phyloP scores from a whole-genome alignment of 2,329 filamentous ascomycete genomes.

The Claviceps capensis region DNA sequence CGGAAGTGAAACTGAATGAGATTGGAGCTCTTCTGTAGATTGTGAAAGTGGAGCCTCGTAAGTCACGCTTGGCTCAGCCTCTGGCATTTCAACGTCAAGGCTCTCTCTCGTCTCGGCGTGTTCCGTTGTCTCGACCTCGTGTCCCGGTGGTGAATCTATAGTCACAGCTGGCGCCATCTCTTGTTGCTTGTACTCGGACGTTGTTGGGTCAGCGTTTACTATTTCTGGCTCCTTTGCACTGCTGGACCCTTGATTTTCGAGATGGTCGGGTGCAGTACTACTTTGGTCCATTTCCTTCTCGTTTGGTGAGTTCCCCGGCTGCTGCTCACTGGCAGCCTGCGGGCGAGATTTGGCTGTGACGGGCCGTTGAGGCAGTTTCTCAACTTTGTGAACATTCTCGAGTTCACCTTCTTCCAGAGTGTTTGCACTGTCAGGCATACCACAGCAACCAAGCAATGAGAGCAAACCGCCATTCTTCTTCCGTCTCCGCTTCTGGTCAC shows the following conservation, averaged over 20 bases:
- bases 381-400: constrained; percentile 43
- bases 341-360: constrained; percentile 40
- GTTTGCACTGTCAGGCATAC: constrained; percentile 45
- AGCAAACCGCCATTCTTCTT: constrained; percentile 41
- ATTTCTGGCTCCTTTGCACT: constrained; percentile 32
- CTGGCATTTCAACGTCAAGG: constrained; percentile 54
- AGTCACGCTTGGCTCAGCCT: constrained; percentile 39
- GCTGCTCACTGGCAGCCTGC: constrained; percentile 37
- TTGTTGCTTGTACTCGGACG: constrained; percentile 36
- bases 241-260: constrained; percentile 30
- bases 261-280: constrained; percentile 21
- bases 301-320: constrained; percentile 24
- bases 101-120: constrained; percentile 31
- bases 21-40: constrained; percentile 23
- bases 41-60: constrained; percentile 29
- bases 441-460: constrained; percentile 53
- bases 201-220: constrained; percentile 25
- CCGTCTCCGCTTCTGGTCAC: constrained; percentile 39
- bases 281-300: constrained; percentile 35
- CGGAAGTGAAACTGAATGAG: constrained; percentile 26
- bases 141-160: constrained; percentile 27
- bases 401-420: constrained; percentile 36
- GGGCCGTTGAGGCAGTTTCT: constrained; percentile 41
- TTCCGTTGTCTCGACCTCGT: constrained; percentile 14
- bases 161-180: constrained; percentile 21